phyloP scores from a whole-genome alignment of 208 protist genomes.

The Trypanosoma boissoni region DNA sequence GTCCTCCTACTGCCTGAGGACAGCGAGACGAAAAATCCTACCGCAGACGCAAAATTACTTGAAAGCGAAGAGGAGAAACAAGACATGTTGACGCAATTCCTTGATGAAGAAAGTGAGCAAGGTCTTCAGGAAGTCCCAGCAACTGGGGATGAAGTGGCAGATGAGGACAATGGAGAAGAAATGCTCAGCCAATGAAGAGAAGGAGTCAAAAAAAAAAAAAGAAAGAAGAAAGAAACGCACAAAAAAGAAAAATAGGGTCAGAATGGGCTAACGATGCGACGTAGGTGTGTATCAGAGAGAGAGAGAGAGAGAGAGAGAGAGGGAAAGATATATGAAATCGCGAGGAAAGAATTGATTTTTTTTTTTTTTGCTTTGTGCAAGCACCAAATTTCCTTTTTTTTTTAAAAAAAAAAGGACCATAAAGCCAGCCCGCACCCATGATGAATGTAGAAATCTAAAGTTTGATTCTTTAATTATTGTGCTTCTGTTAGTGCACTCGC shows the following conservation, averaged over 20 bases:
- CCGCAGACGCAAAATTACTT: no score
- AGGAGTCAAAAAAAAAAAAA: no score
- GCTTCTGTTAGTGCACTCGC: neutral
- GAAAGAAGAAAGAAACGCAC: neutral
- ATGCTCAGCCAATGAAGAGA: neutral
- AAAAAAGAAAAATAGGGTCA: conserved; percentile 2
- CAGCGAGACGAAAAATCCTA: no score
- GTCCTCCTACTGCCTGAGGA: no score
- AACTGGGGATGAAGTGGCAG: neutral
- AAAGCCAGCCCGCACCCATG: no score
- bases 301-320: neutral
- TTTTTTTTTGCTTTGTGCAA: neutral
- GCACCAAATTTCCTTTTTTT: neutral
- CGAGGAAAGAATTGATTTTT: neutral
- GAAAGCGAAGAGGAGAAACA: no score
- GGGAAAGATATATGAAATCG: no score
- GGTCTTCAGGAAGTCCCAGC: neutral
- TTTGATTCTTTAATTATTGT: neutral
- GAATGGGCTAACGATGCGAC: neutral
- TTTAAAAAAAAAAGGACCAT: no score
- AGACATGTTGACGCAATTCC: conserved; percentile 7
- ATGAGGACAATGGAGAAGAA: neutral
- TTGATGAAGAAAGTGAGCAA: neutral
- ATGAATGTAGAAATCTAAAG: no score
- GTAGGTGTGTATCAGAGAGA: neutral